A percentile compares a stretch with the other conserved stretches of the same genome.
Conservation (phyloP, 495 filamentous ascomycete genomes). For the Physcia stellaris region DNA sequence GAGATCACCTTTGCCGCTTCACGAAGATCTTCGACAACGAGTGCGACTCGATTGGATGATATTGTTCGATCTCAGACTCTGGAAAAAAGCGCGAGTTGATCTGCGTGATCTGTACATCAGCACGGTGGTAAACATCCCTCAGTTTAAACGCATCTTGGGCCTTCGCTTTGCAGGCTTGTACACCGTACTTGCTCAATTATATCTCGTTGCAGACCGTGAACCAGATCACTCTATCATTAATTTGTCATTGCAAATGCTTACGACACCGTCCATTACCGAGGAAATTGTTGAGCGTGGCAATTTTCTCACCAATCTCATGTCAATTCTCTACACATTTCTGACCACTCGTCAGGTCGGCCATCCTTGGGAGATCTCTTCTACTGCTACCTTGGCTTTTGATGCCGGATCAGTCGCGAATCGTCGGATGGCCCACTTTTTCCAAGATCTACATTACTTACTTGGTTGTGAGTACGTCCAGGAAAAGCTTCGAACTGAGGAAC, state of each 20-base stretch:
- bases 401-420: slow-evolving; percentile 85
- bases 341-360: slow-evolving; percentile 91
- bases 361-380: slow-evolving; percentile 70
- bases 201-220: slow-evolving; percentile 90
- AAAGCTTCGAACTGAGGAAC: slow-evolving; percentile 62
- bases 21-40: slow-evolving; percentile 77
- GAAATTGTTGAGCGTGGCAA: slow-evolving; percentile 94
- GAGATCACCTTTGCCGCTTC: slow-evolving; percentile 41
- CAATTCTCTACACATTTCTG: slow-evolving; percentile 93
- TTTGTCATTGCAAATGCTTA: slow-evolving; percentile 88
- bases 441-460: slow-evolving; percentile 81
- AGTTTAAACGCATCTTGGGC: slow-evolving; percentile 93
- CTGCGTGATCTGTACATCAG: slow-evolving; percentile 90
- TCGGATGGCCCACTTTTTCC: slow-evolving; percentile 92
- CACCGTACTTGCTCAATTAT: slow-evolving; percentile 82
- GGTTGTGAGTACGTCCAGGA: slow-evolving; percentile 76
- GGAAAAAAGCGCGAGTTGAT: slow-evolving; percentile 87
- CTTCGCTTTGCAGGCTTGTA: slow-evolving; percentile 88
- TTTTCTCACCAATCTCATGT: slow-evolving; percentile 86
- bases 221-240: slow-evolving; percentile 98
- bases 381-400: slow-evolving; percentile 80
- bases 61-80: slow-evolving; percentile 88
- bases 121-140: slow-evolving; percentile 84
- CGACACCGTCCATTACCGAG: slow-evolving; percentile 86
- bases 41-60: slow-evolving; percentile 91